phyloP scores from a whole-genome alignment of 768 basidiomycete genomes.

The Xerocomellus intermedius region DNA sequence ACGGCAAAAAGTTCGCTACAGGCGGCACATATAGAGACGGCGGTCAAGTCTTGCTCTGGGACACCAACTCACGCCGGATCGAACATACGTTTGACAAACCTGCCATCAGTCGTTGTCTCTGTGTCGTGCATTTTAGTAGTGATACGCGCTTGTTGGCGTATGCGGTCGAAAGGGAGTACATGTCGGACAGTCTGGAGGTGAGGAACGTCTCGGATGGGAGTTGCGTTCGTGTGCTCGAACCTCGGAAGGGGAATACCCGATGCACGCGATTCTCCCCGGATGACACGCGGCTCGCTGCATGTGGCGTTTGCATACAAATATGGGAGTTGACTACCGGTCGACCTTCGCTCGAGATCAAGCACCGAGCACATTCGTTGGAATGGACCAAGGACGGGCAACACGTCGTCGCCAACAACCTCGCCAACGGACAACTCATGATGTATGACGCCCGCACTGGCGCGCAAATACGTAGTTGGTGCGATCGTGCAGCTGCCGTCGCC shows the following conservation, averaged over 20 bases:
- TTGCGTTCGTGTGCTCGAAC: conserved; percentile 18
- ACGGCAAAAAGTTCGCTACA: conserved; percentile 25
- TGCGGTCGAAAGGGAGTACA: conserved; percentile 26
- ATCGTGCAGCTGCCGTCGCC: background rate
- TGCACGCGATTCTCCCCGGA: conserved; percentile 28
- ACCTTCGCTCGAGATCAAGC: conserved; percentile 26
- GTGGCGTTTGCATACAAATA: conserved; percentile 24
- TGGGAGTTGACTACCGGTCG: conserved; percentile 20
- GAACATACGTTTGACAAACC: conserved; percentile 26
- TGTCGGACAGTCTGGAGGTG: conserved; percentile 24
- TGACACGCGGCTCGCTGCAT: conserved; percentile 22
- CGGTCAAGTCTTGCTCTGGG: conserved; percentile 25
- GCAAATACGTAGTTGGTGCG: conserved; percentile 23
- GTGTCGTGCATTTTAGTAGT: conserved; percentile 24
- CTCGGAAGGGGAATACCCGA: conserved; percentile 22
- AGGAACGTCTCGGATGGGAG: conserved; percentile 12
- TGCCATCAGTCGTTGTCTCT: conserved; percentile 20
- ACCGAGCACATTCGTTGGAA: conserved; percentile 24
- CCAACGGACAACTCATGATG: conserved; percentile 26
- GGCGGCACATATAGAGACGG: conserved; percentile 25
- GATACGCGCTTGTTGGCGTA: conserved; percentile 20
- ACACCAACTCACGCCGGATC: conserved; percentile 19
- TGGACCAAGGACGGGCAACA: conserved; percentile 22
- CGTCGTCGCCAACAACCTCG: conserved; percentile 22
- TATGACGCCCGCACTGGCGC: conserved; percentile 18